These are phyloP conservation scores for Tillandsia fasciculata DNA, from an alignment of 176 grass and related monocot genomes.

Conservation along the genomic window DNA sequence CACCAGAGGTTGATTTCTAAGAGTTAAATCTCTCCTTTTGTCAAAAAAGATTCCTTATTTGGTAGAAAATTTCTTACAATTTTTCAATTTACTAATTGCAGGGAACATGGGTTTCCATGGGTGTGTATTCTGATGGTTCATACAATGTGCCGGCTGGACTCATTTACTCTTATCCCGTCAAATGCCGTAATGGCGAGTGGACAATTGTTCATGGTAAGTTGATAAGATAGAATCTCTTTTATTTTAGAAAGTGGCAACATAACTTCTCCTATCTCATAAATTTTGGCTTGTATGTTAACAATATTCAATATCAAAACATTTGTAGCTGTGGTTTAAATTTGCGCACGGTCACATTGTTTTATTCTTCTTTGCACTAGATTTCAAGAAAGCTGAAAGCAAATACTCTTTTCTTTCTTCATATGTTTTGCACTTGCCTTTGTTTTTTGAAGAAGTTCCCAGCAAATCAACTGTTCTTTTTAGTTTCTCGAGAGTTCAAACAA, in stretches of 20 bases:
- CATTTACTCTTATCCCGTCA: constrained; percentile 97
- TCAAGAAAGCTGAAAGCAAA: no score
- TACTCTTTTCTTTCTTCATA: no score
- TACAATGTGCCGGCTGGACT: constrained; percentile 87
- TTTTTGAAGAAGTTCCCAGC: no score
- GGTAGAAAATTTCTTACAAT: background rate
- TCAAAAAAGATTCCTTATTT: background rate
- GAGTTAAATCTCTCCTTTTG: background rate
- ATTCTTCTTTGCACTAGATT: no score
- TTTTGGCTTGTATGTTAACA: no score
- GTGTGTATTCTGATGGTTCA: constrained; percentile 90
- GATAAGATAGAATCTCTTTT: background rate
- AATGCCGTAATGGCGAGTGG: constrained; percentile 68
- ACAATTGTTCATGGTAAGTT: constrained; percentile 74
- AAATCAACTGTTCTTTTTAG: no score
- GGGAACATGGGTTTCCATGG: constrained; percentile 97
- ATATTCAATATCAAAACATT: no score
- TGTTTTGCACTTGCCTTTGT: no score
- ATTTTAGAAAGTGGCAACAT: background rate
- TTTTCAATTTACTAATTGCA: background rate
- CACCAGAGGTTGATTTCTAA: constrained; percentile 53
- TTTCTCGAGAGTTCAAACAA: no score
- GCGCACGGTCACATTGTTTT: no score
- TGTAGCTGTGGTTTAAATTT: no score
- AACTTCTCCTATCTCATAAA: no score